phyloP scores from a whole-genome alignment of 2,329 filamentous ascomycete genomes.

The Emydomyces testavorans region DNA sequence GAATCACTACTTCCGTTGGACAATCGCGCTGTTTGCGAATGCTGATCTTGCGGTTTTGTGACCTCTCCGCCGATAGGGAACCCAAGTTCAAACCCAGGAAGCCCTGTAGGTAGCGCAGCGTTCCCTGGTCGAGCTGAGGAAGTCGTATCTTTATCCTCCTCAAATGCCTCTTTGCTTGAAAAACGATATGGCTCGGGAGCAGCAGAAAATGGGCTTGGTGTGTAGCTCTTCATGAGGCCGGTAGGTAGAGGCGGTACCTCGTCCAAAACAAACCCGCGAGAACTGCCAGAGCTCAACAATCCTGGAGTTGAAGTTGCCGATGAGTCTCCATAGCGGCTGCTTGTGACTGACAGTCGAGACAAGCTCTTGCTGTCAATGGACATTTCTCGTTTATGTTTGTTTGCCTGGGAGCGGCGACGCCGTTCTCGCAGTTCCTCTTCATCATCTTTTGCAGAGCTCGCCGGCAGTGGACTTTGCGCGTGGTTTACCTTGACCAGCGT shows the following conservation, averaged over 20 bases:
- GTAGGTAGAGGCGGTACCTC: conserved; percentile 16
- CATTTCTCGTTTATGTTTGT: conserved; percentile 15
- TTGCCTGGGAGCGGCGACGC: conserved; percentile 10
- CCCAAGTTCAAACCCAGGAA: conserved; percentile 9
- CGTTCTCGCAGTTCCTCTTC: conserved; percentile 4
- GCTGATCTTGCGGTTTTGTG: neutral
- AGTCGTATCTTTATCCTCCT: conserved; percentile 30
- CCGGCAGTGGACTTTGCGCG: neutral
- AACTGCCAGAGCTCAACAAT: conserved; percentile 5
- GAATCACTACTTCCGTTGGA: neutral
- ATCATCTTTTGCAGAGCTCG: neutral
- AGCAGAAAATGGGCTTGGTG: conserved; percentile 10
- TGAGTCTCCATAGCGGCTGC: conserved; percentile 13
- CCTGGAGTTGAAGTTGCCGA: conserved; percentile 7
- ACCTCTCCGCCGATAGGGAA: conserved; percentile 2
- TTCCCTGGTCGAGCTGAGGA: neutral
- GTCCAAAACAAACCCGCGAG: conserved; percentile 11
- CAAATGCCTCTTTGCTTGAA: conserved; percentile 12
- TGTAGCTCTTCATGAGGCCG: conserved; percentile 13
- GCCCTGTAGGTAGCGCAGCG: neutral
- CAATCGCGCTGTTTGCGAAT: conserved; percentile 2
- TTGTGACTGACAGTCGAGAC: conserved; percentile 14
- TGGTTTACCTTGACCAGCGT: conserved; percentile 5
- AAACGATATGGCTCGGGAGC: conserved; percentile 12
- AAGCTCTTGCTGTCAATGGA: conserved; percentile 18